A percentile compares a stretch with the other conserved stretches of the same genome.
These are phyloP conservation scores for Amesomyces nigricolor DNA, from an alignment of 2,329 filamentous ascomycete genomes.

Conservation along the genomic window DNA sequence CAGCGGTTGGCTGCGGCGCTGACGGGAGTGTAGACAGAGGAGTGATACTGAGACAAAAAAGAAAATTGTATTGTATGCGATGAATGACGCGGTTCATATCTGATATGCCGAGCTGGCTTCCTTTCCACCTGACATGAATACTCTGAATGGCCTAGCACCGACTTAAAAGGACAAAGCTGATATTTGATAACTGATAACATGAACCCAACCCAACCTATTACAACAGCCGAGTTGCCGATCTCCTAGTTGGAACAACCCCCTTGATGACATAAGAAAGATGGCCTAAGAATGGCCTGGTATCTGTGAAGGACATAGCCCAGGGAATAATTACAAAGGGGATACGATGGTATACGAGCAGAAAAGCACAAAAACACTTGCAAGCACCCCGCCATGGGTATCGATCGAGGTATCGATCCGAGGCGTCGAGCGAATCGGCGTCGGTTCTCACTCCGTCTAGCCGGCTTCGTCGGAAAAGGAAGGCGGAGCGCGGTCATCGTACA, in stretches of 20 bases:
- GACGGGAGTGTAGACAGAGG: constrained; percentile 21
- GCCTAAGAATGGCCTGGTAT: constrained; percentile 3
- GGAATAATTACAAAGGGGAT: neutral
- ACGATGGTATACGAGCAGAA: neutral
- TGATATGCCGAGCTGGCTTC: neutral
- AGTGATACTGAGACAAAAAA: neutral
- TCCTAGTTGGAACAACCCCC: too few species aligned
- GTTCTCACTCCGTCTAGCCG: neutral
- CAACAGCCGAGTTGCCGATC: too few species aligned
- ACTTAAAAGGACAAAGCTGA: too few species aligned
- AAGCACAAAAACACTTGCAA: neutral
- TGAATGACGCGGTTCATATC: too few species aligned
- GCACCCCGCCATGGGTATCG: neutral
- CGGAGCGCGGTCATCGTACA: constrained; percentile 1
- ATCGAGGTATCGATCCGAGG: neutral
- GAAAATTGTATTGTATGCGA: neutral
- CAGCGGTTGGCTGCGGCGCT: constrained; percentile 44
- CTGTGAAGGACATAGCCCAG: neutral
- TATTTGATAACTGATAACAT: too few species aligned
- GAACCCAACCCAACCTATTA: too few species aligned
- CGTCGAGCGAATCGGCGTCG: too few species aligned
- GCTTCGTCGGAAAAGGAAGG: neutral
- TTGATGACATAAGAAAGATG: neutral
- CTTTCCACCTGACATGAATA: neutral
- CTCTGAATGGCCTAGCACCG: too few species aligned